Conservation (phyloP, 1,284 basidiomycete species). For the Rhodofomes roseus region DNA sequence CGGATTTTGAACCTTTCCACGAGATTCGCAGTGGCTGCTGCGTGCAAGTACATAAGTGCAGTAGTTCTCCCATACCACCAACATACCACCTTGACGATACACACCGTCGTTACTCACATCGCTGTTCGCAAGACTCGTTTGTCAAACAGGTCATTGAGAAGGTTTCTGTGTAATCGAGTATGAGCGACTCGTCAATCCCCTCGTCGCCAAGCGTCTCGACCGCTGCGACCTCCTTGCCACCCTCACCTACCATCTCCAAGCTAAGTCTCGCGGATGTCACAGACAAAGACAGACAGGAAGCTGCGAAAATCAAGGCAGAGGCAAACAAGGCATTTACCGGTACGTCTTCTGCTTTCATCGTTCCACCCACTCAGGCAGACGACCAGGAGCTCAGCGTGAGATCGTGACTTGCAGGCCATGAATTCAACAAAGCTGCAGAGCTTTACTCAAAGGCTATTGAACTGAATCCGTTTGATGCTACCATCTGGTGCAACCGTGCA, state of each 20-base stretch:
- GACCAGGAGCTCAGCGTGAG: slow-evolving; percentile 1
- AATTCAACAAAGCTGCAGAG: slow-evolving; percentile 61
- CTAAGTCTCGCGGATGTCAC: slow-evolving; percentile 54
- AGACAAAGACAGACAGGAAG: slow-evolving; percentile 65
- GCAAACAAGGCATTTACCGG: slow-evolving; percentile 86
- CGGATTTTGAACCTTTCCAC: not conserved
- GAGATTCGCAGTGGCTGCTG: not conserved
- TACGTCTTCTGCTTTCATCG: slow-evolving; percentile 32
- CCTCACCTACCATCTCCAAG: slow-evolving; percentile 54
- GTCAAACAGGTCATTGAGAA: too few species aligned
- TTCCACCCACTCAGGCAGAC: slow-evolving; percentile 1
- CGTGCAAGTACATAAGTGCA: not conserved
- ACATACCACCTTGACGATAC: not conserved
- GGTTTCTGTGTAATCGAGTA: slow-evolving; percentile 26
- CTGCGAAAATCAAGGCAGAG: slow-evolving; percentile 70
- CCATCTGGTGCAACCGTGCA: slow-evolving; percentile 78
- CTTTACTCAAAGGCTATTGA: slow-evolving; percentile 79
- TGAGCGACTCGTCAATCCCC: slow-evolving; percentile 44
- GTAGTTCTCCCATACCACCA: not conserved
- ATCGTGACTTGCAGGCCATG: slow-evolving; percentile 38
- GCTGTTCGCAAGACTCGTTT: too few species aligned
- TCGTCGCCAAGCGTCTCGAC: slow-evolving; percentile 36
- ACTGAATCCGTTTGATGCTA: slow-evolving; percentile 74
- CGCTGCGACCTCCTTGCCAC: slow-evolving; percentile 44
- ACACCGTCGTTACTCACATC: not conserved